Base-by-base conservation (phyloP, 495 filamentous ascomycete species). In the Aspergillus taichungensis region DNA sequence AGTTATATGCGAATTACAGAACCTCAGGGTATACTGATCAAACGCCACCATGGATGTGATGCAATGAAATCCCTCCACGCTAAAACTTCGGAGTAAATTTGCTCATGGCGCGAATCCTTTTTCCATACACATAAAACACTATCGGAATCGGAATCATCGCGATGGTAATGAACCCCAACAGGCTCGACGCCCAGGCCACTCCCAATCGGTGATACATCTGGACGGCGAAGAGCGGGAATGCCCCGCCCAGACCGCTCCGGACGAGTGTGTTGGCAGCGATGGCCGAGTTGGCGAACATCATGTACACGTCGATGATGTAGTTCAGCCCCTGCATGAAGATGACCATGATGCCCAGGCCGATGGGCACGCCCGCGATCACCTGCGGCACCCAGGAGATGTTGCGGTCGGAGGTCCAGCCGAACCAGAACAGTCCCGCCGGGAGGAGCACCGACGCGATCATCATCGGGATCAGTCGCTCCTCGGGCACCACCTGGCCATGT, bases 71-170 rank as follows among this genome's bases (percentile, higher is more conserved):
- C 11, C 5, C 6, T 27, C 13, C 13, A 5, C 5, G 11, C 52
- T 53, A 69, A n/a, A 69, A 62, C 58, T 70, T 66, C 8, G 70
- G 70, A 10, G 58, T 61, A 46, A 69, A 73, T 39, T 61, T 69
- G 50, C 72, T 76, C 67, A 68, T 62, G 31, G 56, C 60, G 35
- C 83, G 64, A 34, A 89, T 80, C 62, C 66, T 73, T 55, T 70
- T 73, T 3, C 84, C 85, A 50, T 76, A 87, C n/a, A 76, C 60
- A 51, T 70, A 87, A 60, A 90, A 88, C 28, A 84, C 51, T 40
- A 84, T 67, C 5, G 85, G 85, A 13, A 87, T 79, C 0, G 84
- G 84, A 8, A 87, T 69, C 64, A 88, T 72, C 6, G 76, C 68
- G 18, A 76, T 52, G 3, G 77, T 72, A 34, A 88, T 67, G 42